These are phyloP conservation scores for Fusarium xyrophilum DNA, from an alignment of 2,329 filamentous ascomycete species.

Conservation along the genomic window DNA sequence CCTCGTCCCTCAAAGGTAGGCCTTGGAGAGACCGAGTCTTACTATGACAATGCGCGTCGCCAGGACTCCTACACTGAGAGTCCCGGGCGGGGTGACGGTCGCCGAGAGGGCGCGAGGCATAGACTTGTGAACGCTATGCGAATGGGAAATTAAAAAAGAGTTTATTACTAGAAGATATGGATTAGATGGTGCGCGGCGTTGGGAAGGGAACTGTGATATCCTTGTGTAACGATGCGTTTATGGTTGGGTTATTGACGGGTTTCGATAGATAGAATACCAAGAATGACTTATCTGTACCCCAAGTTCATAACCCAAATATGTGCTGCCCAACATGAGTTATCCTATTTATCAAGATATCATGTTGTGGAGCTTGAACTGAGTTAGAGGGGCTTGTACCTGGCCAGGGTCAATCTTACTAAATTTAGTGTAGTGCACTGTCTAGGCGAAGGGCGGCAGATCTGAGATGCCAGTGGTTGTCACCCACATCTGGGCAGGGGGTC, in stretches of 20 bases:
- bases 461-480: background rate
- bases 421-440: background rate
- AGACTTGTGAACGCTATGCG: constrained; percentile 47
- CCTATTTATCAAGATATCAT: no score
- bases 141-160: constrained; percentile 36
- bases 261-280: constrained; percentile 22
- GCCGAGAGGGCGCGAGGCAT: constrained; percentile 45
- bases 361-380: background rate
- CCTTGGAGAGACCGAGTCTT: constrained; percentile 46
- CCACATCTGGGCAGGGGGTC: background rate
- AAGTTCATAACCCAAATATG: accelerated
- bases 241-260: constrained; percentile 3
- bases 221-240: constrained; percentile 27
- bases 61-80: constrained; percentile 36
- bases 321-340: background rate
- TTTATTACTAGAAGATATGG: constrained; percentile 5
- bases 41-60: constrained; percentile 41
- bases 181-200: constrained; percentile 22
- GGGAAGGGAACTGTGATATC: constrained; percentile 28
- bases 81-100: constrained; percentile 31
- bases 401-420: background rate
- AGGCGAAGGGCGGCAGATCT: background rate
- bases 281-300: background rate
- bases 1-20: constrained; percentile 49
- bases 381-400: background rate